A percentile compares a stretch with the other conserved stretches of the same genome.
Evolutionary conservation across 768 basidiomycete genomes (phyloP).

Genomic region (Pleurotus citrinopileatus): DNA sequence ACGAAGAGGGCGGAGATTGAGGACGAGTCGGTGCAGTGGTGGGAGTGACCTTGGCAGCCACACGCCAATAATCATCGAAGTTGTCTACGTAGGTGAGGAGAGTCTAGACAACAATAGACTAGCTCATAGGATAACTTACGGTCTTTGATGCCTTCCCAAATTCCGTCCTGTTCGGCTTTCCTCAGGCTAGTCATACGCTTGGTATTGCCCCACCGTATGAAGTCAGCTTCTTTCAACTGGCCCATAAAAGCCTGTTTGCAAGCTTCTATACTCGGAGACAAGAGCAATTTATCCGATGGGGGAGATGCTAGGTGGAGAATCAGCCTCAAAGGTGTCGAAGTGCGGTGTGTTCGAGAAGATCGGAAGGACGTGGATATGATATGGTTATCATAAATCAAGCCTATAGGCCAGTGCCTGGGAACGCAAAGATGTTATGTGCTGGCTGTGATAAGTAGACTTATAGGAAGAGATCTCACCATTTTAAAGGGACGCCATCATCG

Average conservation of each 20-base stretch:
- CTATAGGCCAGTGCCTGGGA: constrained; percentile 97
- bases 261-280: constrained; percentile 77
- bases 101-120: background rate
- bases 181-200: constrained; percentile 89
- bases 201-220: constrained; percentile 94
- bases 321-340: constrained; percentile 65
- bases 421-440: background rate
- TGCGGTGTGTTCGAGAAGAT: constrained; percentile 35
- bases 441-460: constrained; percentile 8
- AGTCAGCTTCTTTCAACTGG: constrained; percentile 95
- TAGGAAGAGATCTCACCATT: constrained; percentile 62
- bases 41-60: constrained; percentile 91
- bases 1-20: constrained; percentile 51
- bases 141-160: constrained; percentile 96
- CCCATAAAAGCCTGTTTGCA: constrained; percentile 96
- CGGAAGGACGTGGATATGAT: constrained; percentile 61
- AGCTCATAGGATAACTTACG: constrained; percentile 49
- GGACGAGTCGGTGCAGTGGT: constrained; percentile 63
- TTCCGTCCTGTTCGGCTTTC: constrained; percentile 90
- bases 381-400: constrained; percentile 88
- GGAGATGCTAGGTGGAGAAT: constrained; percentile 86
- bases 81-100: constrained; percentile 58
- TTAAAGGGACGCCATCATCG: constrained; percentile 75
- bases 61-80: constrained; percentile 93
- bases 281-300: constrained; percentile 80